Base-by-base conservation (phyloP, 495 filamentous ascomycete species). In the Penicillium egyptiacum region DNA sequence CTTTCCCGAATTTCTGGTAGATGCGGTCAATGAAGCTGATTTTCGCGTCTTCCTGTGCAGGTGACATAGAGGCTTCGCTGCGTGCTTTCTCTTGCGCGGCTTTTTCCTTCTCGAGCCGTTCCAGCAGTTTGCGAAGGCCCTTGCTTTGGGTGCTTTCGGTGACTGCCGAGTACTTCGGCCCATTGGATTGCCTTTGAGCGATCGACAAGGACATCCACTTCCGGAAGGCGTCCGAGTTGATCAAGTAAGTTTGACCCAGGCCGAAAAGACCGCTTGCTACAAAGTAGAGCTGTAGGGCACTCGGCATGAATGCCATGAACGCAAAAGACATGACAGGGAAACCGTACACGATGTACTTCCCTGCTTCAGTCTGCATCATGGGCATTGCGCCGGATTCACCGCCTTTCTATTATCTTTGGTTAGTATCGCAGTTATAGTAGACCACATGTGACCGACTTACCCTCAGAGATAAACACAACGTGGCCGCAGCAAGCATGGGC, bases 261-360 rank as follows among this genome's bases (percentile, higher is more conserved):
- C 84, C 81, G 28, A 89, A 70, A 0, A 80, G 1, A 50, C 83
- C 79, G 1, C 84, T 77, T 20, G 76, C 52, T 42, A 81, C 64
- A 73, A 98, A 92, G 70, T 87, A 89, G 42, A 90, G 71, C 64
- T 92, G 88, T 6, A 96, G 61, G 7, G 77, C 82, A 12, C 83
- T 84, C 0, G 93, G 88, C 66, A 88, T 77, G 63, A 73, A 85
- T 4, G 75, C 63, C 44, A 88, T 86, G 62, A 92, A 81, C 9
- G 78, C 10, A 26, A 89, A 75, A 22, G 83, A 81, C 2, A 93
- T 9, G 0, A 77, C 66, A 10, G 91, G 87, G 5, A 96, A 53
- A 19, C 76, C 76, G 35, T 82, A 77, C 11, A 74, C 54, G 62
- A 96, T 71, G 0, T 73, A 49, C 53, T 82, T 78, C n/a, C 58